A percentile compares a stretch with the other conserved stretches of the same genome.
These are phyloP conservation scores for Pelargonium nanum DNA, from an alignment of 345 rosid species.

Conservation along the genomic window DNA sequence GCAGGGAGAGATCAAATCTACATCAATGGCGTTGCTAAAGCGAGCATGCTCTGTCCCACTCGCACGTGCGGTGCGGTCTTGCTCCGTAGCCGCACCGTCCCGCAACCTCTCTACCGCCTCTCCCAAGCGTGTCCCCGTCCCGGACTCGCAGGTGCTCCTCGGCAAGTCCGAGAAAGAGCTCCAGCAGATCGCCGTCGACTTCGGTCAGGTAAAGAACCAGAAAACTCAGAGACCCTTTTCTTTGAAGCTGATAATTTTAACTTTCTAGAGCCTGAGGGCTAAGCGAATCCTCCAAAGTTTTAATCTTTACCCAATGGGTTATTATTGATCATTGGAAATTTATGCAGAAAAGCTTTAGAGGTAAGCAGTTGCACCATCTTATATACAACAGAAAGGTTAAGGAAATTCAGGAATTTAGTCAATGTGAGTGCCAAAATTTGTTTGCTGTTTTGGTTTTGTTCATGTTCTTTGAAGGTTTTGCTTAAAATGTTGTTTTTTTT, in stretches of 20 bases:
- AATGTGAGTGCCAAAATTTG: constrained; percentile 37
- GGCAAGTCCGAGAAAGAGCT: constrained; percentile 91
- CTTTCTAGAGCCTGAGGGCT: background rate
- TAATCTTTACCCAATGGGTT: background rate
- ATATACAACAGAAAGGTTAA: constrained; percentile 70
- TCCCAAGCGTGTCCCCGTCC: constrained; percentile 34
- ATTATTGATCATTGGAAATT: background rate
- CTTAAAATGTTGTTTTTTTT: background rate
- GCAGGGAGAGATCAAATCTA: constrained; percentile 25
- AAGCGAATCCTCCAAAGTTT: background rate
- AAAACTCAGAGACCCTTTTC: background rate
- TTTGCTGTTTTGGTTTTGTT: background rate
- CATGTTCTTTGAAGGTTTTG: constrained; percentile 1
- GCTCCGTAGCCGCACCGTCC: constrained; percentile 27
- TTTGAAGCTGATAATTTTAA: too few relatives aligned
- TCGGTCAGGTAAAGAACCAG: constrained; percentile 50
- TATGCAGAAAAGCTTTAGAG: constrained; percentile 75
- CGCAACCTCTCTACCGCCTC: constrained; percentile 20
- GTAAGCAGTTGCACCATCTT: constrained; percentile 85
- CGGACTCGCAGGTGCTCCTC: constrained; percentile 60
- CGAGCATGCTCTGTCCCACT: constrained; percentile 43
- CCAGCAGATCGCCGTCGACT: constrained; percentile 64
- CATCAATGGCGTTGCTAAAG: constrained; percentile 52
- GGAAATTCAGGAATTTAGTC: constrained; percentile 70
- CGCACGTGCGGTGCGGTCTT: constrained; percentile 37